A percentile compares a stretch with the other conserved stretches of the same genome.
Conservation (phyloP, 2,329 filamentous ascomycete species). For the Paecilomyces sp. region DNA sequence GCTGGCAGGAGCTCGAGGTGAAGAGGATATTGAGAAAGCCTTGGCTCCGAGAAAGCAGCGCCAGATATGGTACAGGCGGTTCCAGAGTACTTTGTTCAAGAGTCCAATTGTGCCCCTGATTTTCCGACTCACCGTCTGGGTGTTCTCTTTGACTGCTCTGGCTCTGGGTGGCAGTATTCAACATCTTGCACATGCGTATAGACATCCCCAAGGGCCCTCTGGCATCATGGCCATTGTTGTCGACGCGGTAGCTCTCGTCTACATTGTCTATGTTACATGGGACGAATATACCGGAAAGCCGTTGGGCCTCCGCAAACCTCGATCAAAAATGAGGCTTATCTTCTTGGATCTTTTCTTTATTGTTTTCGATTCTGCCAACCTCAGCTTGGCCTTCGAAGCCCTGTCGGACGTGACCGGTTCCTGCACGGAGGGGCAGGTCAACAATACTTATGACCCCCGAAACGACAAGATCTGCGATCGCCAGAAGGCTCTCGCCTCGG, state of each 20-base stretch:
- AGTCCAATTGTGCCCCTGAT: constrained; percentile 80
- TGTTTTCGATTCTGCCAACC: constrained; percentile 91
- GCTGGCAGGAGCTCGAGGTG: constrained; percentile 35
- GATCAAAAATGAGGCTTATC: constrained; percentile 81
- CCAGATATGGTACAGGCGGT: constrained; percentile 49
- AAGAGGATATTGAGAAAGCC: constrained; percentile 45
- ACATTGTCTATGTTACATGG: constrained; percentile 87
- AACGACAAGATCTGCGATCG: constrained; percentile 51
- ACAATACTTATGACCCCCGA: constrained; percentile 23
- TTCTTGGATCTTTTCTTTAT: constrained; percentile 94
- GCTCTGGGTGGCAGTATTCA: constrained; percentile 71
- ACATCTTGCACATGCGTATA: constrained; percentile 45
- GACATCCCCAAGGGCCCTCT: constrained; percentile 59
- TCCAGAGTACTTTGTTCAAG: constrained; percentile 64
- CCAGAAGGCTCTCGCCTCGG: constrained; percentile 66
- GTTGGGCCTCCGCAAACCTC: constrained; percentile 73
- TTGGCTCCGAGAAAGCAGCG: constrained; percentile 41
- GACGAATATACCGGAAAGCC: constrained; percentile 96
- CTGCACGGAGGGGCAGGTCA: constrained; percentile 44
- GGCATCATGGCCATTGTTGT: constrained; percentile 84
- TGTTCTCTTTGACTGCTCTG: constrained; percentile 75
- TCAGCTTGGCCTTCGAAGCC: constrained; percentile 81
- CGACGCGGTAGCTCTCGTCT: constrained; percentile 80
- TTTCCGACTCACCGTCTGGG: constrained; percentile 74
- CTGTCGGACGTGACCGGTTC: constrained; percentile 57